Conservation (phyloP, 306 rosid genomes). For the Corylus avellana region DNA sequence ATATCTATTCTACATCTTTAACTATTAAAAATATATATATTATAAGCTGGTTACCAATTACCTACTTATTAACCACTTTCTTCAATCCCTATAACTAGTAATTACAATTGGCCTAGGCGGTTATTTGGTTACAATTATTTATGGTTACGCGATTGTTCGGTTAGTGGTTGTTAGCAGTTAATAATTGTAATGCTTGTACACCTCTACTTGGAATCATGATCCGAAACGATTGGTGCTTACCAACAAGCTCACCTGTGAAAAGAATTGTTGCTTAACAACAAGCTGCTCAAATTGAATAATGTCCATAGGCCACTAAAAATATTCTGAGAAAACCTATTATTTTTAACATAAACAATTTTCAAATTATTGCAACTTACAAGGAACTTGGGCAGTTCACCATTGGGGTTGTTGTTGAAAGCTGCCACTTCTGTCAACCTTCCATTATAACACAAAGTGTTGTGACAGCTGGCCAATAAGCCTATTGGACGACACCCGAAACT, state of each 20-base stretch:
- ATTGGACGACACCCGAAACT: slow-evolving; percentile 40
- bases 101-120: no score
- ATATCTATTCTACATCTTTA: no score
- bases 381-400: slow-evolving; percentile 60
- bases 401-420: slow-evolving; percentile 43
- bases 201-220: no score
- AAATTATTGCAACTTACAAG: slow-evolving; percentile 58
- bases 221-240: no score
- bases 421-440: slow-evolving; percentile 43
- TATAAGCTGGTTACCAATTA: no score
- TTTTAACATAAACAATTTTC: slow-evolving; percentile 17
- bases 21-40: no score
- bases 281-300: slow-evolving; percentile 21
- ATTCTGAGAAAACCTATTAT: slow-evolving; percentile 48
- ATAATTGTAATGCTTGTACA: no score
- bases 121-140: no score
- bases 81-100: no score
- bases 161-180: no score
- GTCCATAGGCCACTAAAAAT: slow-evolving; percentile 79
- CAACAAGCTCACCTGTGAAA: slow-evolving; percentile 45
- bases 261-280: slow-evolving; percentile 42
- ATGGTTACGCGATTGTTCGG: no score
- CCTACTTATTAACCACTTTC: no score
- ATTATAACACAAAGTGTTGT: slow-evolving; percentile 45
- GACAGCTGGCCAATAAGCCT: slow-evolving; percentile 55